A percentile compares a stretch with the other conserved stretches of the same genome.
Conservation (phyloP, 495 filamentous ascomycete genomes). For the Hypoxylon intermedium region DNA sequence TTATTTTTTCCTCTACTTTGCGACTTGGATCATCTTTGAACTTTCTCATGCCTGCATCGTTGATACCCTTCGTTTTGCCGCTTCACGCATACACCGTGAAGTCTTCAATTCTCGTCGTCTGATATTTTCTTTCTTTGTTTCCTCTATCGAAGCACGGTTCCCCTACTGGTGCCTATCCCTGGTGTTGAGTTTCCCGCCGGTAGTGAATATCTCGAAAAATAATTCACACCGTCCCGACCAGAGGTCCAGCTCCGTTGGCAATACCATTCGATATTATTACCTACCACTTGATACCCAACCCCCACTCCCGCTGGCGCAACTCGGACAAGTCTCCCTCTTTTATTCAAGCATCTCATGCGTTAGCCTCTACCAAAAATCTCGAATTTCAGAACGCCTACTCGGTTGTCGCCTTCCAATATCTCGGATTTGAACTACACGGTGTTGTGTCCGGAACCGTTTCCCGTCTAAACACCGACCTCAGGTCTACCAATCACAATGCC, state of each 20-base stretch:
- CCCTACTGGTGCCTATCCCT: slow-evolving; percentile 23
- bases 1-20: slow-evolving; percentile 21
- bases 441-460: slow-evolving; percentile 10
- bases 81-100: slow-evolving; percentile 22
- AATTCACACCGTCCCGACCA: slow-evolving; percentile 11
- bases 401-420: slow-evolving; percentile 8
- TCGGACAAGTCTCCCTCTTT: slow-evolving; percentile 30
- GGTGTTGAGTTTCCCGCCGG: slow-evolving; percentile 15
- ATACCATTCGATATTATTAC: slow-evolving; percentile 42
- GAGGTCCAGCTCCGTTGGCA: slow-evolving; percentile 30
- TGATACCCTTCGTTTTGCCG: slow-evolving; percentile 36
- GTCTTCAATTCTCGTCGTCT: slow-evolving; percentile 35
- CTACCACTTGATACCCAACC: slow-evolving; percentile 43
- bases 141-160: slow-evolving; percentile 20
- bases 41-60: slow-evolving; percentile 33
- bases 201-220: slow-evolving; percentile 21
- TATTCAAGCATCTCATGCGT: slow-evolving; percentile 27
- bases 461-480: slow-evolving; percentile 9
- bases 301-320: slow-evolving; percentile 39
- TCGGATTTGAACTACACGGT: slow-evolving; percentile 15
- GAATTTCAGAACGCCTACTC: slow-evolving; percentile 22
- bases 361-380: slow-evolving; percentile 28
- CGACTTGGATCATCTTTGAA: slow-evolving; percentile 29
- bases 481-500: slow-evolving; percentile 53
- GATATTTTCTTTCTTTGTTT: slow-evolving; percentile 21